Base-by-base conservation (phyloP, 331 rosid genomes). In the Telfairia occidentalis region DNA sequence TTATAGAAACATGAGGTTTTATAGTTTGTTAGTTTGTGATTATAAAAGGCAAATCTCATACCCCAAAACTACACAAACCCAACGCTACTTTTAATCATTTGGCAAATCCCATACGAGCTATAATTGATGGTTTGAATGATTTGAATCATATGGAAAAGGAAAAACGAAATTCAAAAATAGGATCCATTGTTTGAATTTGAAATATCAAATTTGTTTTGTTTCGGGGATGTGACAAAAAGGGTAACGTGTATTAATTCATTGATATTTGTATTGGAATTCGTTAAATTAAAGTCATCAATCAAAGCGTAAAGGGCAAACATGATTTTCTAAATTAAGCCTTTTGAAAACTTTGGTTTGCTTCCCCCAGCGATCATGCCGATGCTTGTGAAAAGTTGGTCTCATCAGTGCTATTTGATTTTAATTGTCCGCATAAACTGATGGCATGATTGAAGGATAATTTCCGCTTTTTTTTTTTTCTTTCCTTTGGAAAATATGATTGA, bases 391-490 rank as follows among this genome's bases (percentile, higher is more conserved):
- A 61, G 69, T 61, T 19, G 45, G 21, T 9, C 29, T 7, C 71
- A 29, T 48, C n/a, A 5, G 19, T 64, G 71, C 30, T 18, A 37
- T 64, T n/a, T 37, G 7, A 63, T 35, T 63, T 63, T 19, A 35
- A 35, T 3, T 3, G 10, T 19, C 50, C 49, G 71, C 49, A 64
- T 37, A 64, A 37, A 37, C n/a, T 21, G 1, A n/a, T 37, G 72
- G 10, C 71, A 64, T 64, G 71, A 64, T 64, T 64, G 71, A 64
- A 37, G 49, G 71, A 37, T 64, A 19, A 64, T 64, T 64, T 64
- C 11, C 18, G 9, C 71, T 19, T 37, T 64, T 64, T 35, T 34
- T 9, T 59, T 8, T 34, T 15, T 63, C 24, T n/a, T 18, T 35
- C n/a, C n/a, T 35, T 35, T 19, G 5, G 16, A 38, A 19, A 4